These are phyloP conservation scores for Trypanosoma cruzi DNA, from an alignment of 208 protist species.

Conservation along the genomic window DNA sequence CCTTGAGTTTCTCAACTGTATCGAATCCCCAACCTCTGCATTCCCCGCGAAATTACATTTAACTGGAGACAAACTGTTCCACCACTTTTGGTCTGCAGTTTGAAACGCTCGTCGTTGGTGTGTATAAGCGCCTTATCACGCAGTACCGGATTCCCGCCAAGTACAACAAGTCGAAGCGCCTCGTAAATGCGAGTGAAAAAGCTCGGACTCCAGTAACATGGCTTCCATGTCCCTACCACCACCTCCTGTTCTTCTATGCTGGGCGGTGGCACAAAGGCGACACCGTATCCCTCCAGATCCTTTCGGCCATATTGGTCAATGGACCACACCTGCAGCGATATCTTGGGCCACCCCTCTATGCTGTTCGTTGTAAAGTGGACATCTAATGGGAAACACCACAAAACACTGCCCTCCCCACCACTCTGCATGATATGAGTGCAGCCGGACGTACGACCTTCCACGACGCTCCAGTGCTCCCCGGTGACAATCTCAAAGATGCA, in stretches of 20 bases:
- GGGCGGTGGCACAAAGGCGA: conserved; percentile 78
- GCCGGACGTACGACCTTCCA: conserved; percentile 73
- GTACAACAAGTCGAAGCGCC: conserved; percentile 51
- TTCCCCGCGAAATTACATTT: conserved; percentile 72
- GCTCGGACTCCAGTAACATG: conserved; percentile 78
- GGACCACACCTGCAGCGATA: conserved; percentile 90
- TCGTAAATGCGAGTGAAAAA: conserved; percentile 64
- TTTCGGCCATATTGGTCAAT: conserved; percentile 86
- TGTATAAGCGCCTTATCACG: conserved; percentile 85
- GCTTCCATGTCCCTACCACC: conserved; percentile 74
- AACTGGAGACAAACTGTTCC: conserved; percentile 76
- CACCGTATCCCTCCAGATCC: conserved; percentile 87
- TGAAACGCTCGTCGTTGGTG: conserved; percentile 79
- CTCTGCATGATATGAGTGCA: conserved; percentile 84
- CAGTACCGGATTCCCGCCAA: conserved; percentile 83
- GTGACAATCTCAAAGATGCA: conserved; percentile 83
- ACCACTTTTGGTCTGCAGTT: conserved; percentile 75
- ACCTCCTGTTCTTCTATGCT: conserved; percentile 59
- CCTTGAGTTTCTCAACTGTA: conserved; percentile 24
- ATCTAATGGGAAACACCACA: conserved; percentile 87
- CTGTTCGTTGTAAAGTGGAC: conserved; percentile 77
- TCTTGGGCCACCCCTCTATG: conserved; percentile 89
- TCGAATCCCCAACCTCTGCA: conserved; percentile 41
- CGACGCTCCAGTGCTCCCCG: conserved; percentile 68
- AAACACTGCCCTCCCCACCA: conserved; percentile 42